A percentile compares a stretch with the other conserved stretches of the same genome.
Conservation (phyloP, 2,329 filamentous ascomycete genomes). For the Fusarium odoratissimum region DNA sequence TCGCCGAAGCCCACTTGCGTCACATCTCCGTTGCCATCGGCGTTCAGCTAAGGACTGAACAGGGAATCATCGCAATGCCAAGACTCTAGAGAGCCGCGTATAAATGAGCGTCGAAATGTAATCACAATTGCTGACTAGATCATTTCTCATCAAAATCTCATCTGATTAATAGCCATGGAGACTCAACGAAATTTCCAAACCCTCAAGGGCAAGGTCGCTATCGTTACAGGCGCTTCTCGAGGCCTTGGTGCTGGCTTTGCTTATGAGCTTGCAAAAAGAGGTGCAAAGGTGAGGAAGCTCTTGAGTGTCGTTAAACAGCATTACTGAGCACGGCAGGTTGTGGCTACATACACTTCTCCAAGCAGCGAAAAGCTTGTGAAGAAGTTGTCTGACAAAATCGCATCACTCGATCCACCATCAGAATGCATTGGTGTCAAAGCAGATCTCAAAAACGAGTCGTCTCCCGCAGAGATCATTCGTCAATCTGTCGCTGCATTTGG, state of each 20-base stretch:
- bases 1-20: conserved; percentile 22
- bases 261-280: conserved; percentile 25
- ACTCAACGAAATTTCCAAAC: conserved; percentile 10
- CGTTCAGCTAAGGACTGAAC: neutral
- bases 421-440: conserved; percentile 13
- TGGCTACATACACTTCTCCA: conserved; percentile 31
- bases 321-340: neutral
- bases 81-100: neutral
- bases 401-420: conserved; percentile 2
- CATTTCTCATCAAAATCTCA: neutral
- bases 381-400: conserved; percentile 11
- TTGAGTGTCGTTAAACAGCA: accelerated
- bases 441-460: conserved; percentile 5
- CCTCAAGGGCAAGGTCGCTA: conserved; percentile 28
- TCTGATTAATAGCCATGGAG: neutral
- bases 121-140: accelerated
- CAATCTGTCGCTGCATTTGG: conserved; percentile 9
- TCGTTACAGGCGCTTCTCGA: conserved; percentile 26
- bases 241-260: conserved; percentile 29
- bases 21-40: neutral
- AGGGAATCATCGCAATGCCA: neutral
- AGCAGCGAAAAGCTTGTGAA: conserved; percentile 12
- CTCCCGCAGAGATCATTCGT: conserved; percentile 2
- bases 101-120: neutral
- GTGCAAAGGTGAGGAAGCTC: conserved; percentile 3